Base-by-base conservation (phyloP, 2,329 filamentous ascomycete species). In the Cercospora canescens region DNA sequence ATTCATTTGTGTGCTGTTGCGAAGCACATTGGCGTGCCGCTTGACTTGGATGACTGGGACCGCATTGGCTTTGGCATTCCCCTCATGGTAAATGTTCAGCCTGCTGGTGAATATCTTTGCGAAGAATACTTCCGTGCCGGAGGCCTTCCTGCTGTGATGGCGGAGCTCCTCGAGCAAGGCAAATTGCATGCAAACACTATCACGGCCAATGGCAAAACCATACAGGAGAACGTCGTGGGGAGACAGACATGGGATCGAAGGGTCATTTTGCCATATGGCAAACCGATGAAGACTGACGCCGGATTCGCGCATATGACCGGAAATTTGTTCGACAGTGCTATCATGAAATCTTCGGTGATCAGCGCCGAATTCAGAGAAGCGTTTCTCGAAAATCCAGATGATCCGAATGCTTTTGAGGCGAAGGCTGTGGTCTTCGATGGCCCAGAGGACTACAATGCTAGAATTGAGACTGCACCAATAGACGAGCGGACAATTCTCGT, bases 1-100 rank as follows among this genome's bases (percentile, higher is more conserved):
- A 86, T 87, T 57, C 85, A 87, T 71, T 75, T 87, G 56, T 83
- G 82, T 41, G 85, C 85, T 9, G 81, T 87, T 24, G 85, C 85
- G 2, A 83, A 82, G 66, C 85, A 87, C 61, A 81, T 85, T 11
- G 84, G 84, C 1, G 81, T 87, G 1, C 73, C 79, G 1, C 73
- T 87, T 0, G 78, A 81, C 12, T 73, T 86, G 34, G 81, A 87
- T 66, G 84, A 87, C 71, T 87, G 84, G 84, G 84, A 87, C 70
- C 72, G 70, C 0, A 72, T 86, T 16, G 85, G 85, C 3, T 84
- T 81, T 69, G 71, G 78, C 6, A 78, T 86, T 11, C 85, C 85
- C 0, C 77, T 86, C 5, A 77, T 87, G 26, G 76, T 86, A 16
- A 86, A 87, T 66, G 82, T 87, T 77, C 83, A 85, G 69, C 85